A percentile compares a stretch with the other conserved stretches of the same genome.
These are phyloP conservation scores for Cyberlindnera petersonii DNA, from an alignment of 805 yeast genomes.

Conservation along the genomic window DNA sequence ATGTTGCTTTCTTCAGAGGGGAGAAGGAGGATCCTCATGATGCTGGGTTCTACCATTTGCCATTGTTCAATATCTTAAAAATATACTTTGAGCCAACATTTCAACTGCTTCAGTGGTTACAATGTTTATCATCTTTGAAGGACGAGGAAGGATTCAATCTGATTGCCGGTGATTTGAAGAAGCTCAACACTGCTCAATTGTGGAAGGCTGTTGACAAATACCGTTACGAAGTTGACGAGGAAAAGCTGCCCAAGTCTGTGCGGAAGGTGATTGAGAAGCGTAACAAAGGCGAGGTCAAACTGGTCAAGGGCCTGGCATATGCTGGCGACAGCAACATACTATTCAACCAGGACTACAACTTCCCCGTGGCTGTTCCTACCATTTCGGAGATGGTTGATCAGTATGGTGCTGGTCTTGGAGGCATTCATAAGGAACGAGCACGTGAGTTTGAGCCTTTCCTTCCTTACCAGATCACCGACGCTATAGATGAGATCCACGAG, in stretches of 20 bases:
- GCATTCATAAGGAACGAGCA: conserved; percentile 50
- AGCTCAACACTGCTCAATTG: conserved; percentile 66
- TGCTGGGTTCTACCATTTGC: conserved; percentile 57
- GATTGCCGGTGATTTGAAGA: conserved; percentile 49
- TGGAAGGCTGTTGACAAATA: conserved; percentile 69
- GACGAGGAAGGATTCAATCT: conserved; percentile 59
- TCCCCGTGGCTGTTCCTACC: conserved; percentile 50
- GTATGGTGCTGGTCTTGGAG: conserved; percentile 76
- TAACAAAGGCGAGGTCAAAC: conserved; percentile 14
- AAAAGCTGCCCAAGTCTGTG: conserved; percentile 45
- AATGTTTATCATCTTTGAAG: conserved; percentile 69
- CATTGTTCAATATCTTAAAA: conserved; percentile 62
- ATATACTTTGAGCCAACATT: conserved; percentile 66
- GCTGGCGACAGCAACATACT: conserved; percentile 25
- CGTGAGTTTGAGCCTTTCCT: conserved; percentile 64
- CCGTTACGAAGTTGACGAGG: conserved; percentile 80
- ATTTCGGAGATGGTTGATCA: conserved; percentile 62
- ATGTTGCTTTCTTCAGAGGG: conserved; percentile 16
- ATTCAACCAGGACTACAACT: conserved; percentile 37
- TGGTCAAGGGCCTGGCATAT: conserved; percentile 17
- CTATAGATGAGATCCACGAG: conserved; percentile 63
- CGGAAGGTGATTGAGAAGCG: conserved; percentile 14
- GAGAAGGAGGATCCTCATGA: conserved; percentile 40
- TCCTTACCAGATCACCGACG: conserved; percentile 67
- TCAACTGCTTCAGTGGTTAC: conserved; percentile 86